Percentiles rank a stretch among this genome's conserved stretches.
Conservation (phyloP, 768 basidiomycete genomes). For the Hydnomerulius pinastri region DNA sequence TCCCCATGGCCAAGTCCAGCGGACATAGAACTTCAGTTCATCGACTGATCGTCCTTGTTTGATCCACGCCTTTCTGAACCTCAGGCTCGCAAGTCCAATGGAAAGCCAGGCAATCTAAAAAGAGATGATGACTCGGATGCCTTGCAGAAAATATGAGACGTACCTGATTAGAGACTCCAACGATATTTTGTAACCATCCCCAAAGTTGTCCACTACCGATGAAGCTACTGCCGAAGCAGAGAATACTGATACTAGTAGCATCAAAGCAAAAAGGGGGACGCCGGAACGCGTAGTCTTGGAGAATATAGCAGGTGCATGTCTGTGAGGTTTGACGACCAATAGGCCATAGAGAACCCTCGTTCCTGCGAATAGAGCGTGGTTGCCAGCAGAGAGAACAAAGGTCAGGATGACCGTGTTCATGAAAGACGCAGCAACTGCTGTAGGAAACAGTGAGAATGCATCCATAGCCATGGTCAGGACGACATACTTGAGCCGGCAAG, state of each 20-base stretch:
- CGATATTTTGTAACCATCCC: conserved; percentile 86
- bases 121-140: not conserved
- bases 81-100: conserved; percentile 81
- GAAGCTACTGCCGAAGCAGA: conserved; percentile 77
- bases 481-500: conserved; percentile 69
- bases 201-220: conserved; percentile 78
- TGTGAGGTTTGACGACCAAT: conserved; percentile 49
- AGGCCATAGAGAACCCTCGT: conserved; percentile 81
- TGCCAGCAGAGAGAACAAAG: conserved; percentile 82
- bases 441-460: conserved; percentile 4
- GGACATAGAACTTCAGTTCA: conserved; percentile 74
- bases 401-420: conserved; percentile 87
- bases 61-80: conserved; percentile 79
- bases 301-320: conserved; percentile 74
- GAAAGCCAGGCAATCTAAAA: conserved; percentile 83
- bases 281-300: conserved; percentile 64
- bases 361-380: conserved; percentile 85
- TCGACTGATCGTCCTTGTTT: conserved; percentile 64
- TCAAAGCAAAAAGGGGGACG: conserved; percentile 70
- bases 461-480: not conserved
- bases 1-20: conserved; percentile 86
- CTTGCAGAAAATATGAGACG: not conserved
- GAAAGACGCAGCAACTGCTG: conserved; percentile 72
- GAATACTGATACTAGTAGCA: conserved; percentile 75
- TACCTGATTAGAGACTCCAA: conserved; percentile 86